Conservation (phyloP, 2,329 filamentous ascomycete species). For the Sarocladium strictum region DNA sequence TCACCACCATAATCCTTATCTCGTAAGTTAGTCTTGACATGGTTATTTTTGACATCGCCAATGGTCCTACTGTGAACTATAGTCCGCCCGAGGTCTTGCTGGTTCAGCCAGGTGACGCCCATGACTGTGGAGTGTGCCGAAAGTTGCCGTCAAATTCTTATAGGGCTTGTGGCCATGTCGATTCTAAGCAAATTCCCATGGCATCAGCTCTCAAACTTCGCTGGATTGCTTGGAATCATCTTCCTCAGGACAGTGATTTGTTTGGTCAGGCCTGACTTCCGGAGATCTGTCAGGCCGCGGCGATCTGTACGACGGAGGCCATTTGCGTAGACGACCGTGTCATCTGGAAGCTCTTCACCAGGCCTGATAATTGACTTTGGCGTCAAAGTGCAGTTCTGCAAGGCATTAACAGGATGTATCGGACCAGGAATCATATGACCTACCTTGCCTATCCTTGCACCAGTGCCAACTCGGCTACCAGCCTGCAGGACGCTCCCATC, state of each 20-base stretch:
- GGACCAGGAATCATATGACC: constrained; percentile 12
- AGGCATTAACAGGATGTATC: constrained; percentile 19
- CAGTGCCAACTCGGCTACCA: constrained; percentile 52
- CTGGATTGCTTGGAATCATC: constrained; percentile 59
- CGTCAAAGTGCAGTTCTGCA: constrained; percentile 64
- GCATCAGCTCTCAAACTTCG: constrained; percentile 36
- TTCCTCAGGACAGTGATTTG: constrained; percentile 63
- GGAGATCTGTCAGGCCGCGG: constrained; percentile 55
- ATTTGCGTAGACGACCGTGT: constrained; percentile 63
- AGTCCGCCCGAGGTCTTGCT: too few species aligned
- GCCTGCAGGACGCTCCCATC: constrained; percentile 56
- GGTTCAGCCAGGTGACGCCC: too few species aligned
- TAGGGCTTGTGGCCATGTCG: background rate
- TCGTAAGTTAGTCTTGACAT: too few species aligned
- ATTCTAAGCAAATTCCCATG: too few species aligned
- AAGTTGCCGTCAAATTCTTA: too few species aligned
- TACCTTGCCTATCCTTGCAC: constrained; percentile 59
- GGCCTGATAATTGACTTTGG: constrained; percentile 54
- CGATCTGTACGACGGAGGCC: constrained; percentile 52
- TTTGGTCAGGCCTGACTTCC: constrained; percentile 57
- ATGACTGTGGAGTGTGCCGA: too few species aligned
- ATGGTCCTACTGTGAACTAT: too few species aligned
- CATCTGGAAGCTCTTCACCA: constrained; percentile 55
- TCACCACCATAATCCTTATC: too few species aligned
- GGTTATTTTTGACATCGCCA: too few species aligned